Evolutionary conservation across 2,329 filamentous ascomycete species (phyloP), one percentile per base, ranked within the genome.

Genomic region (Fusarium sp.): DNA sequence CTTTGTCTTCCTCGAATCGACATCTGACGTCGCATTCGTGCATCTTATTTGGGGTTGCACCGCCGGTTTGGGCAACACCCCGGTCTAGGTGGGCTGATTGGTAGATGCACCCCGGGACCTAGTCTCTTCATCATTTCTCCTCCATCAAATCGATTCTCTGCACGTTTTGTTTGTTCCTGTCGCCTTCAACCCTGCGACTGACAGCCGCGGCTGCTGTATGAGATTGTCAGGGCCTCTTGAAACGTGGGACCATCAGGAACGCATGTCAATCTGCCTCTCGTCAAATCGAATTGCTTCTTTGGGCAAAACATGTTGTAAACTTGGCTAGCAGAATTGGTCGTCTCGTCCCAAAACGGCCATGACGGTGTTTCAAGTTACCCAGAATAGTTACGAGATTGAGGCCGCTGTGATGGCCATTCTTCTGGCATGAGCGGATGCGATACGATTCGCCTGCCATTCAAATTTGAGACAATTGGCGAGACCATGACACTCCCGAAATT

Each of bases 111-210:
- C 67, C 73, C 62, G 53, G 73, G 62, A 66, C 64, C 45, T 61
- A 44, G 59, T 55, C 62, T 67, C 61, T 67, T 72, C 73, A 66
- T 73, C 65, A 72, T 72, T 60, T 75, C 64, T 67, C n/a, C 44
- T 67, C 62, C 58, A 62, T 72, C 74, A 75, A 76, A 75, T 75
- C 72, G 74, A 63, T 71, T 63, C 55, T 55, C 59, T 62, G 74
- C 74, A 75, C 74, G 74, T 76, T 75, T 74, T 67, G 58, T 55
- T 58, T 53, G 34, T 43, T 53, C 49, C 27, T 29, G 20, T 24
- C 59, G 27, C 53, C 52, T 62, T 62, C 59, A 30, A 65, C 63
- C 55, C 64, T 62, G 72, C 62, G 56, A 70, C 67, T 65, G 52
- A 54, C 55, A 69, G 45, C 65, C 70, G 64, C 65, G 65, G 68